Conservation (phyloP, 768 basidiomycete genomes). For the Boletus huronensis region DNA sequence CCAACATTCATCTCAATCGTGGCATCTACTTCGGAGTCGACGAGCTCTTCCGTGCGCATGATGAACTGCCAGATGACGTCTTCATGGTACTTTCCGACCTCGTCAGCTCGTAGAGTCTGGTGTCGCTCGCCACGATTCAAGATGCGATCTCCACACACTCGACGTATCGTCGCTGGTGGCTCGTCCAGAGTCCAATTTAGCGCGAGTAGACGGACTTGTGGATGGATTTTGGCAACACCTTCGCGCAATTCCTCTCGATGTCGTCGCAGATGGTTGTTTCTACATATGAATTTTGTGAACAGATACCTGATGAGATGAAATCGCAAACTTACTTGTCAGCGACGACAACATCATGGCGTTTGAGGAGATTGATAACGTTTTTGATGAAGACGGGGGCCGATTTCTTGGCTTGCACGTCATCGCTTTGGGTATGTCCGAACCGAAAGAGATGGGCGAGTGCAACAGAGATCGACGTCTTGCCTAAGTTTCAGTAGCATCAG, state of each 20-base stretch:
- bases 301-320: not conserved
- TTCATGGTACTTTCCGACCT: conserved; percentile 58
- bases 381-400: conserved; percentile 63
- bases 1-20: conserved; percentile 64
- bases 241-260: conserved; percentile 74
- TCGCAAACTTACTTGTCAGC: conserved; percentile 75
- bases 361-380: conserved; percentile 63
- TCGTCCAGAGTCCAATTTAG: conserved; percentile 69
- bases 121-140: conserved; percentile 76
- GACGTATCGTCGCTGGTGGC: conserved; percentile 60
- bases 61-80: conserved; percentile 82
- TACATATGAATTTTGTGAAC: conserved; percentile 25
- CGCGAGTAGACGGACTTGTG: conserved; percentile 72
- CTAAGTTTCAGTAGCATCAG: conserved; percentile 35
- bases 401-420: conserved; percentile 81
- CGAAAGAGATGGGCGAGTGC: conserved; percentile 77
- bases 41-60: conserved; percentile 55
- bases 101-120: conserved; percentile 70
- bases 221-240: conserved; percentile 39
- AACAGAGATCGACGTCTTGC: conserved; percentile 83
- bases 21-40: conserved; percentile 59
- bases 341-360: conserved; percentile 72
- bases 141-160: conserved; percentile 77
- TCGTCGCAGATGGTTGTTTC: conserved; percentile 85
- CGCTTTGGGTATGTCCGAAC: conserved; percentile 91